Conservation (phyloP, 23 red algal genomes). For the Gracilaria vermiculophylla region DNA sequence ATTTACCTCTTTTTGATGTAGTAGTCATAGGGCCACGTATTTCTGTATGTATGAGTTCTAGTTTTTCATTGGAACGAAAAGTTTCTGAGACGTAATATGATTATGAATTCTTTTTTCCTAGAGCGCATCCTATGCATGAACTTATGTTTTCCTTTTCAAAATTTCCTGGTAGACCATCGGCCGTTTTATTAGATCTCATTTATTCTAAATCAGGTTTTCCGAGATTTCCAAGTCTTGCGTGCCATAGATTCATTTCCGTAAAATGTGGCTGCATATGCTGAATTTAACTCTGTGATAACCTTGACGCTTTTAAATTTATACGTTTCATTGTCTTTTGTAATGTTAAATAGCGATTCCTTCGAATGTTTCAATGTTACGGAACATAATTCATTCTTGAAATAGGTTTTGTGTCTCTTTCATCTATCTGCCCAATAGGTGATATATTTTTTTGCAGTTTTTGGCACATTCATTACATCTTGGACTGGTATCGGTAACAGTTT, state of each 20-base stretch:
- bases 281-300: neutral
- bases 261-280: neutral
- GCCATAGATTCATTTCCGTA: neutral
- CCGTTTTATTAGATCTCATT: neutral
- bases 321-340: neutral
- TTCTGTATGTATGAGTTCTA: conserved; percentile 21
- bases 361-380: neutral
- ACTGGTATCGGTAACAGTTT: neutral
- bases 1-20: neutral
- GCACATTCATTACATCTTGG: no score
- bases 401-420: neutral
- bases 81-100: neutral
- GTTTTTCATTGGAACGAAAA: neutral
- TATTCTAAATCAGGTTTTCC: neutral
- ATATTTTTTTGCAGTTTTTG: neutral
- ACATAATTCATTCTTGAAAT: neutral
- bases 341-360: neutral
- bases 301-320: neutral
- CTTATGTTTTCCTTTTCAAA: neutral
- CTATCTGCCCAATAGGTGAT: neutral
- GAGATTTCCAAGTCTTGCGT: neutral
- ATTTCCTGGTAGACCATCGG: neutral
- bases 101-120: neutral
- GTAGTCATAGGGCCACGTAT: neutral
- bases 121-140: neutral